phyloP scores from a whole-genome alignment of 768 basidiomycete genomes.

The Collybia sp. region DNA sequence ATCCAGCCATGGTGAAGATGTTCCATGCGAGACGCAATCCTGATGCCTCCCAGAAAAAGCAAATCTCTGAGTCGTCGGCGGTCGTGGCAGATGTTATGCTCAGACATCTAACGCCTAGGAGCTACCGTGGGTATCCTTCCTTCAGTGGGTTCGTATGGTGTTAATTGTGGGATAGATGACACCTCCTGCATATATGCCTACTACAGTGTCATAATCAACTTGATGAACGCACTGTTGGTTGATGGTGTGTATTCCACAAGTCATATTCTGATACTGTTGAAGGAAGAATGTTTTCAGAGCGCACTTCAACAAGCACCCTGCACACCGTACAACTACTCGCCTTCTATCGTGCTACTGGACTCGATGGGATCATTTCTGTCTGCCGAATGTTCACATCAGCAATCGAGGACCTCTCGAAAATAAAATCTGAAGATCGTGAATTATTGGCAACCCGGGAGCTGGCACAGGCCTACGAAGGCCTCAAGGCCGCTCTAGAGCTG shows the following conservation, averaged over 20 bases:
- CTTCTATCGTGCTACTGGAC: slow-evolving; percentile 67
- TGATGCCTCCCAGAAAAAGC: slow-evolving; percentile 72
- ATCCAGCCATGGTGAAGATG: slow-evolving; percentile 77
- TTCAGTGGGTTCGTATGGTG: not conserved
- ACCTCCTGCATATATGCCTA: slow-evolving; percentile 36
- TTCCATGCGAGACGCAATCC: slow-evolving; percentile 78
- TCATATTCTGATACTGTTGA: slow-evolving; percentile 6
- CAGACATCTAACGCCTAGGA: slow-evolving; percentile 55
- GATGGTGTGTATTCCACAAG: slow-evolving; percentile 33
- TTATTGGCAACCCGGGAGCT: slow-evolving; percentile 58
- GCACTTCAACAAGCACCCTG: slow-evolving; percentile 64
- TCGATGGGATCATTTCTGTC: slow-evolving; percentile 60
- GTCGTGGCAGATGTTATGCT: slow-evolving; percentile 70
- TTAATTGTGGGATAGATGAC: slow-evolving; percentile 15
- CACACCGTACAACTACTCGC: slow-evolving; percentile 80
- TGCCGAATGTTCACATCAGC: slow-evolving; percentile 49
- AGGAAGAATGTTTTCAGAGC: slow-evolving; percentile 45
- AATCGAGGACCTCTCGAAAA: slow-evolving; percentile 48
- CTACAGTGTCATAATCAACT: slow-evolving; percentile 40
- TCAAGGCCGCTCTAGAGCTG: slow-evolving; percentile 79
- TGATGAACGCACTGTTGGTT: slow-evolving; percentile 40
- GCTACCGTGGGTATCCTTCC: slow-evolving; percentile 41
- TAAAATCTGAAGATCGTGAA: slow-evolving; percentile 52
- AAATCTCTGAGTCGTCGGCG: slow-evolving; percentile 65
- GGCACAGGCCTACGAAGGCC: slow-evolving; percentile 70